These are phyloP conservation scores for Wickerhamomyces bovis DNA, from an alignment of 805 yeast genomes.

Conservation along the genomic window DNA sequence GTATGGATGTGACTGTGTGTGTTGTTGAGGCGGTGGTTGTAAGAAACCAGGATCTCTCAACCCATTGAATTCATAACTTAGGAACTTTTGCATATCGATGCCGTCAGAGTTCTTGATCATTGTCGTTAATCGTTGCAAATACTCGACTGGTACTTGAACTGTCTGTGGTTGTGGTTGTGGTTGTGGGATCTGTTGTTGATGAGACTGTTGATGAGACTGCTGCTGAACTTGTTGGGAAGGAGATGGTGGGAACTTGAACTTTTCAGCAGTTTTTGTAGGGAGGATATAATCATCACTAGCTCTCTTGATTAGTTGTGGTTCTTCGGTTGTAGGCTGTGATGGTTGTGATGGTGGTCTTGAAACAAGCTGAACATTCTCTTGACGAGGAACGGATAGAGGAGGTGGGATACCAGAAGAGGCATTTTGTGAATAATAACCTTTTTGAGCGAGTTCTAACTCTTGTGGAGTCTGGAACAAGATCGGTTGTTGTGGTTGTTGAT, in stretches of 20 bases:
- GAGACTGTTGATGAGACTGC: conserved; percentile 6
- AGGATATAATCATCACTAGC: conserved; percentile 38
- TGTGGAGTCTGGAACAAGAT: conserved; percentile 14
- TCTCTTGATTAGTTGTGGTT: background rate
- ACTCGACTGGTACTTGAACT: conserved; percentile 23
- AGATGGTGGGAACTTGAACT: conserved; percentile 51
- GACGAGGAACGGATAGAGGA: background rate
- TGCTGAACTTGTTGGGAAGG: conserved; percentile 12
- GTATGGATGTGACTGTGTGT: background rate
- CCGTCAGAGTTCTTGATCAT: conserved; percentile 20
- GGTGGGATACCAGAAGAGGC: background rate
- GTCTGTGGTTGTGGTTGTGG: conserved; percentile 11
- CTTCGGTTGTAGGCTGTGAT: background rate
- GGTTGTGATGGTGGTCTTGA: background rate
- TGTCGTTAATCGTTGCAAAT: conserved; percentile 19
- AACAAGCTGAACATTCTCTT: background rate
- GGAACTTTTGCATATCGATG: conserved; percentile 16
- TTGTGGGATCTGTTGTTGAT: conserved; percentile 1
- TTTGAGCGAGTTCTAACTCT: conserved; percentile 11
- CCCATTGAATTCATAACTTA: conserved; percentile 13
- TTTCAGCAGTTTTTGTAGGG: conserved; percentile 39
- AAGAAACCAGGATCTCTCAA: background rate
- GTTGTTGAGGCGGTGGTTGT: conserved; percentile 1
- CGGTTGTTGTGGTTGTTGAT: conserved; percentile 15
- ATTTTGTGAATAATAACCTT: background rate